phyloP scores from a whole-genome alignment of 2,329 filamentous ascomycete species.

The Cyphellophora europaea region DNA sequence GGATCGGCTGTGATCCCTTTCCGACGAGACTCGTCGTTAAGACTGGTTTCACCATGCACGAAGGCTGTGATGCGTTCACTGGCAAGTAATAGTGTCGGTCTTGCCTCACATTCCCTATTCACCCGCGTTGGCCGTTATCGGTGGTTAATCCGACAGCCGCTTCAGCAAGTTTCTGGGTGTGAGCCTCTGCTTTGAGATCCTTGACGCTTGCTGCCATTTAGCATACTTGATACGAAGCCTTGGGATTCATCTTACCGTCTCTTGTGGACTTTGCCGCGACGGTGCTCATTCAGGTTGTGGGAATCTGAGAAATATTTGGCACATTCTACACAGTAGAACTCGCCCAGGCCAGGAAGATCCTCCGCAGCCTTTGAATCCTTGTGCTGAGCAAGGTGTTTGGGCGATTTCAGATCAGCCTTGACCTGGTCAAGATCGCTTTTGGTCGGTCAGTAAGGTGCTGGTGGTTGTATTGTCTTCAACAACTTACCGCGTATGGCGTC shows the following conservation, averaged over 20 bases:
- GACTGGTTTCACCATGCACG: not conserved
- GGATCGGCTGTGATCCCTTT: too few species aligned
- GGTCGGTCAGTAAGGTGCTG: conserved; percentile 1
- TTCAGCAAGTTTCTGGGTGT: conserved; percentile 77
- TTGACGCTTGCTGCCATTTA: conserved; percentile 57
- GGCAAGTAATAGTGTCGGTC: too few species aligned
- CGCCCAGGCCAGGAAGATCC: conserved; percentile 78
- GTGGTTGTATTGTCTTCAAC: too few species aligned
- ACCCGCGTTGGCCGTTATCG: conserved; percentile 47
- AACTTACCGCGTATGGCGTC: conserved; percentile 57
- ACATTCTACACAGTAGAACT: conserved; percentile 84
- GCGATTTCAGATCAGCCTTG: conserved; percentile 67
- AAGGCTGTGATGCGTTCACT: not conserved
- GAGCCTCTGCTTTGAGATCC: conserved; percentile 72
- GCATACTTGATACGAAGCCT: conserved; percentile 18
- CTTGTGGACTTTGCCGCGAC: conserved; percentile 87
- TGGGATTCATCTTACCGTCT: too few species aligned
- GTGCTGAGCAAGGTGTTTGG: conserved; percentile 71
- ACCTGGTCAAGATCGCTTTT: conserved; percentile 85
- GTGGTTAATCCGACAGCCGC: conserved; percentile 64
- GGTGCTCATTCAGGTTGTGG: conserved; percentile 63
- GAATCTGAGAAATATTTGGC: conserved; percentile 94
- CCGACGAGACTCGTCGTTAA: conserved; percentile 3
- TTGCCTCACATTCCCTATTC: too few species aligned
- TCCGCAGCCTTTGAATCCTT: conserved; percentile 71